Conservation (phyloP, 108 stramenopile genomes). For the Cyclotella cryptica region DNA sequence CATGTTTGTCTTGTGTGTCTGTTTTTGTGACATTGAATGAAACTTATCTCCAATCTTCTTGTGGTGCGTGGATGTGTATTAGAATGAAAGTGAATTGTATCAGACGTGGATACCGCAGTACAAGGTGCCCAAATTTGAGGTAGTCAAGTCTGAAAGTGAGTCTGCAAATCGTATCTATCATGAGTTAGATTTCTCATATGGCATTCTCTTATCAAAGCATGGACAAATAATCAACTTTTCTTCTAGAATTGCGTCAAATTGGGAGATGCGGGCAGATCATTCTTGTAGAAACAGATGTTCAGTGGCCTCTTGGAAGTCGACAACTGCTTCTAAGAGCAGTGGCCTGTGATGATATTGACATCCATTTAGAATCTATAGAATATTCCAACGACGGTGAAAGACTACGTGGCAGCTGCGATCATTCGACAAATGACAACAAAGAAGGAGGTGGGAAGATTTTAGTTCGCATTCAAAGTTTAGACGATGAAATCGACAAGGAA, state of each 20-base stretch:
- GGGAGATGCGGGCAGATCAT: slow-evolving; percentile 68
- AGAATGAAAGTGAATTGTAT: slow-evolving; percentile 77
- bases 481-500: slow-evolving; percentile 28
- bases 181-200: too few relatives aligned
- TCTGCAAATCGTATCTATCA: neutral
- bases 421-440: neutral
- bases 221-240: too few relatives aligned
- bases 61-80: neutral
- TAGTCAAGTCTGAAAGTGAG: slow-evolving; percentile 52
- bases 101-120: slow-evolving; percentile 71
- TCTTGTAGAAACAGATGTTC: slow-evolving; percentile 55
- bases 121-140: slow-evolving; percentile 55
- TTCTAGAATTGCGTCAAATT: slow-evolving; percentile 50
- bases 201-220: too few relatives aligned
- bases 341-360: slow-evolving; percentile 76
- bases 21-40: neutral
- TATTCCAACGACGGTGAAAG: slow-evolving; percentile 18
- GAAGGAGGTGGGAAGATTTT: slow-evolving; percentile 28
- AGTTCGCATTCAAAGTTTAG: slow-evolving; percentile 51
- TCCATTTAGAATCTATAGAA: slow-evolving; percentile 34
- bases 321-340: slow-evolving; percentile 63
- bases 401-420: neutral
- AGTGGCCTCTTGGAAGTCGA: slow-evolving; percentile 69
- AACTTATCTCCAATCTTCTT: neutral
- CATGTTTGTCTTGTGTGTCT: neutral